phyloP scores from a whole-genome alignment of 352 stramenopile species.

The Phytopythium delawarense region DNA sequence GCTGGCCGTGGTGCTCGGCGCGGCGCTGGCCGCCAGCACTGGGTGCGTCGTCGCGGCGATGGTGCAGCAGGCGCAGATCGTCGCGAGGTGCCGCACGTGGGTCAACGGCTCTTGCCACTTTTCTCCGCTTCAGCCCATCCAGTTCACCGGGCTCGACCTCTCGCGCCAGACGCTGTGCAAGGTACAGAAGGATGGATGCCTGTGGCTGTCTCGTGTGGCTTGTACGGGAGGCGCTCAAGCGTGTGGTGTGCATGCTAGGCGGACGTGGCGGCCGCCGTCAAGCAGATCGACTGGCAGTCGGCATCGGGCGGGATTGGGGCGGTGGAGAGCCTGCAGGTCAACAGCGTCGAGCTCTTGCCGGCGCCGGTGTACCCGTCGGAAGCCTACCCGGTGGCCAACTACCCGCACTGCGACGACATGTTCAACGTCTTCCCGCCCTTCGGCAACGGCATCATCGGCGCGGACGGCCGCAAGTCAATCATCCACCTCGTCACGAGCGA shows the following conservation, averaged over 20 bases:
- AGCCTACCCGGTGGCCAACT: slow-evolving; percentile 62
- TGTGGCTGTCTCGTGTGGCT: background rate
- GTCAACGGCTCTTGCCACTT: slow-evolving; percentile 50
- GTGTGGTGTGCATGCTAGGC: slow-evolving; percentile 27
- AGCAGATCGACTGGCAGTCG: slow-evolving; percentile 81
- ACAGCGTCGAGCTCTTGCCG: slow-evolving; percentile 53
- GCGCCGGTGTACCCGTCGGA: slow-evolving; percentile 53
- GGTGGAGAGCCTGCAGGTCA: slow-evolving; percentile 61
- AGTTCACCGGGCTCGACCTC: slow-evolving; percentile 41
- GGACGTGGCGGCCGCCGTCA: slow-evolving; percentile 67
- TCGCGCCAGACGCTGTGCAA: slow-evolving; percentile 70
- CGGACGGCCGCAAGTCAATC: slow-evolving; percentile 58
- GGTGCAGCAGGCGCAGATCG: slow-evolving; percentile 55
- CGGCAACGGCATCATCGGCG: slow-evolving; percentile 68
- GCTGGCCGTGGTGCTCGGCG: background rate
- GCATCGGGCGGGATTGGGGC: slow-evolving; percentile 39
- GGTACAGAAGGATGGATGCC: slow-evolving; percentile 14
- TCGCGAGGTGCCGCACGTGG: slow-evolving; percentile 59
- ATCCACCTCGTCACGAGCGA: slow-evolving; percentile 42
- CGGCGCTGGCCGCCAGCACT: slow-evolving; percentile 8
- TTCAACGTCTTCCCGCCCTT: slow-evolving; percentile 79
- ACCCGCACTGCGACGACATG: slow-evolving; percentile 84
- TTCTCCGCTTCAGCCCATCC: slow-evolving; percentile 35
- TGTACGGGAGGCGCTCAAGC: background rate
- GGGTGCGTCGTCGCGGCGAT: slow-evolving; percentile 29